A percentile compares a stretch with the other conserved stretches of the same genome.
Conservation (phyloP, 441 rosid genomes). For the Eruca vesicaria region DNA sequence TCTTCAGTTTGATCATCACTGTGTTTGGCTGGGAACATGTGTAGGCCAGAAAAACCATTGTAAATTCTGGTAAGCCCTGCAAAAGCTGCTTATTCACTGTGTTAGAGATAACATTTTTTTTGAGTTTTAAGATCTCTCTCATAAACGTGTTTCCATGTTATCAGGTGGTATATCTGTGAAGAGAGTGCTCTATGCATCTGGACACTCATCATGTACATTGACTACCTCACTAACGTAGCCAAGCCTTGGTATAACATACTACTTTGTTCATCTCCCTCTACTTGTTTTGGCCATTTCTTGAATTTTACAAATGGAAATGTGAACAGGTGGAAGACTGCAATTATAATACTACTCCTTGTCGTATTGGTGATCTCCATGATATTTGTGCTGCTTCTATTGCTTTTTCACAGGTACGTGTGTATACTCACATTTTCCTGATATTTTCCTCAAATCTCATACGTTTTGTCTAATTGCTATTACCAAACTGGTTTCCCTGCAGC, state of each 20-base stretch:
- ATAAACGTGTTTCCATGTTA: background rate
- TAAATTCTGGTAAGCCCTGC: slow-evolving; percentile 81
- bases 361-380: slow-evolving; percentile 58
- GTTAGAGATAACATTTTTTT: background rate
- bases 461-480: background rate
- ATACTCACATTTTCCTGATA: background rate
- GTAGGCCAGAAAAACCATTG: slow-evolving; percentile 91
- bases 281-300: slow-evolving; percentile 7
- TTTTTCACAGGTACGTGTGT: slow-evolving; percentile 78
- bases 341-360: slow-evolving; percentile 64
- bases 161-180: slow-evolving; percentile 90
- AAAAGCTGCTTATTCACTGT: background rate
- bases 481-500: slow-evolving; percentile 49
- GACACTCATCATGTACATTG: slow-evolving; percentile 77
- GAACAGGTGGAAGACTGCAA: slow-evolving; percentile 88
- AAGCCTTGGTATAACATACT: slow-evolving; percentile 60
- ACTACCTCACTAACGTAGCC: slow-evolving; percentile 63
- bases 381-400: slow-evolving; percentile 75
- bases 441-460: background rate
- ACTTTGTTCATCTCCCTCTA: background rate
- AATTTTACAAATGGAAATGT: slow-evolving; percentile 6
- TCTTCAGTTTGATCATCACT: slow-evolving; percentile 99
- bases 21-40: slow-evolving; percentile 99
- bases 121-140: background rate
- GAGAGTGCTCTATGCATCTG: slow-evolving; percentile 86